Evolutionary conservation across 371 early-diverging fungal genomes (phyloP).

Genomic region (Mortierella sp.): DNA sequence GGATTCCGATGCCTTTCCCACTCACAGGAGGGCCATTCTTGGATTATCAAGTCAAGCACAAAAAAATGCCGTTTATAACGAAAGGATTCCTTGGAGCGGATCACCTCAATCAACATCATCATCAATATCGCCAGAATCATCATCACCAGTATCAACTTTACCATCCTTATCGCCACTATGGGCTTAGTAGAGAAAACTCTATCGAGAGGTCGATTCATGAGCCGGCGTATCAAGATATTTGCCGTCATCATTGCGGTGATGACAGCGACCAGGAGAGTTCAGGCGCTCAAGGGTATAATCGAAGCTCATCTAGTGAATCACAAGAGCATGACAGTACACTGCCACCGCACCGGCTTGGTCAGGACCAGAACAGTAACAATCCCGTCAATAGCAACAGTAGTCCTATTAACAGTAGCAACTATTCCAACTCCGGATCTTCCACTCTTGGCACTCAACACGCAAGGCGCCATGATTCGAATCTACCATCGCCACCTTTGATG

Average conservation of each 20-base stretch:
- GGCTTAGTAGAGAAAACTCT: not conserved
- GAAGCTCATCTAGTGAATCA: not conserved
- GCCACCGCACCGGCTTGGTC: not conserved
- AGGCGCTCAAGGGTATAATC: not conserved
- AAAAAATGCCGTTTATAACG: slow-evolving; percentile 27
- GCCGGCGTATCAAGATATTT: not conserved
- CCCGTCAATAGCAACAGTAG: not conserved
- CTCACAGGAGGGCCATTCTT: slow-evolving; percentile 44
- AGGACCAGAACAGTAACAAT: not conserved
- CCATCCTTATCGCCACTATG: not conserved
- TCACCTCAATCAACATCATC: not conserved
- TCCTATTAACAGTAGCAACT: not conserved
- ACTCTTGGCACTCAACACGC: not conserved
- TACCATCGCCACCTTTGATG: not conserved
- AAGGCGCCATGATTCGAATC: not conserved
- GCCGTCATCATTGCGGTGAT: not conserved
- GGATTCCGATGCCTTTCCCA: slow-evolving; percentile 37
- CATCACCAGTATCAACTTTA: no score
- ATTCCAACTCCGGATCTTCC: not conserved
- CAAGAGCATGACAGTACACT: not conserved
- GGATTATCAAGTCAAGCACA: slow-evolving; percentile 29
- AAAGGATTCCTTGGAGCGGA: not conserved
- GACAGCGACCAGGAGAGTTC: not conserved
- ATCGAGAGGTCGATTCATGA: not conserved
- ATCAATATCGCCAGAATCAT: not conserved